Evolutionary conservation across 2,329 filamentous ascomycete genomes (phyloP).

Genomic region (Epichloe amarillans): DNA sequence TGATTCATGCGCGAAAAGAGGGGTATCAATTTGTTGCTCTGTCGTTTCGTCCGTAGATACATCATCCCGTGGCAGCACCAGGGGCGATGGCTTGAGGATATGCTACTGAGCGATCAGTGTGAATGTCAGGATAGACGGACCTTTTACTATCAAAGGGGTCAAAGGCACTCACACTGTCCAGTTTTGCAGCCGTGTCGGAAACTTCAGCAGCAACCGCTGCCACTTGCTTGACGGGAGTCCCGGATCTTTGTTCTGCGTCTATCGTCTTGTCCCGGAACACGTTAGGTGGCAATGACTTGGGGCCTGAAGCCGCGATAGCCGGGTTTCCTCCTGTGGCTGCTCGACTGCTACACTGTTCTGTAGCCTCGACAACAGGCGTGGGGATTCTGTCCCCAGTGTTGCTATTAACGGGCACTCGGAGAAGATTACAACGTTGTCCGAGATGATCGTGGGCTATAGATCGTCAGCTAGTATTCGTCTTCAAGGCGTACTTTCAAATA

Average conservation of each 20-base stretch:
- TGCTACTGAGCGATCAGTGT: constrained; percentile 9
- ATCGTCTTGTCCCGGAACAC: constrained; percentile 13
- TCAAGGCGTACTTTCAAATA: neutral
- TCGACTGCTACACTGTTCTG: constrained; percentile 1
- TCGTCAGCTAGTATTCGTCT: neutral
- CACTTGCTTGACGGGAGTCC: constrained; percentile 27
- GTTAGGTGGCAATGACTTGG: constrained; percentile 4
- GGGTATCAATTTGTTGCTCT: constrained; percentile 12
- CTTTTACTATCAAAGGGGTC: neutral
- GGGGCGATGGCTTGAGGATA: constrained; percentile 4
- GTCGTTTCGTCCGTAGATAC: neutral
- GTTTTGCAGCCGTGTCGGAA: constrained; percentile 25
- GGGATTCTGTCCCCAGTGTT: neutral
- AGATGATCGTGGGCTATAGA: constrained; percentile 2
- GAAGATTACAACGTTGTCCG: constrained; percentile 8
- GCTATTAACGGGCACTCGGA: constrained; percentile 10
- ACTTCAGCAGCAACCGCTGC: constrained; percentile 31
- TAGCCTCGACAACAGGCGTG: constrained; percentile 6
- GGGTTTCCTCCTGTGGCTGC: neutral
- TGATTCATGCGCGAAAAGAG: constrained; percentile 35
- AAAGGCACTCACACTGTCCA: constrained; percentile 18
- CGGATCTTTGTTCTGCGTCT: constrained; percentile 14
- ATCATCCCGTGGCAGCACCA: neutral
- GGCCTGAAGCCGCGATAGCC: neutral
- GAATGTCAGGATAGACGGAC: constrained; percentile 7